phyloP scores from a whole-genome alignment of 805 yeast genomes.

The Dipodascopsis uninucleata region DNA sequence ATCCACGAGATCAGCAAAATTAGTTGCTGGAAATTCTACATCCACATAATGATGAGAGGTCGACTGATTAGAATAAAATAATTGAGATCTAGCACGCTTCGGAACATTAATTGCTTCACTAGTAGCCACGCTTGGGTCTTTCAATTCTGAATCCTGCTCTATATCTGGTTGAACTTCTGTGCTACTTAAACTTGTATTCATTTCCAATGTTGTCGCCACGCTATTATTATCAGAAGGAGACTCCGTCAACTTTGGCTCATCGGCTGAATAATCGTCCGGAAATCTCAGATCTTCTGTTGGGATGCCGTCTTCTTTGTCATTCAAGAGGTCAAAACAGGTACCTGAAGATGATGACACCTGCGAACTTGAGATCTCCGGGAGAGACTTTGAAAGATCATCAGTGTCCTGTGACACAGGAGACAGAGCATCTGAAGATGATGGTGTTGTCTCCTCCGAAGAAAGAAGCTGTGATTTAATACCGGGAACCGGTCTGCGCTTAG shows the following conservation, averaged over 20 bases:
- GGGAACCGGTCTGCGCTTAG: slow-evolving; percentile 11
- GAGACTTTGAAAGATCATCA: background rate
- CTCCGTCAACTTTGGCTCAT: background rate
- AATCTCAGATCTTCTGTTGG: background rate
- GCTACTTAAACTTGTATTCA: background rate
- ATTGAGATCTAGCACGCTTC: too few relatives aligned
- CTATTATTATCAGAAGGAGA: background rate
- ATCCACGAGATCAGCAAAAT: slow-evolving; percentile 22
- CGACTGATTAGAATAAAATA: background rate
- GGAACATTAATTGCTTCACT: too few relatives aligned
- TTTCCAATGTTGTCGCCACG: background rate
- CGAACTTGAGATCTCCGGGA: too few relatives aligned
- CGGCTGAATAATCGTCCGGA: background rate
- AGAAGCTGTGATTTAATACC: slow-evolving; percentile 6
- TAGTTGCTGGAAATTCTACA: slow-evolving; percentile 14
- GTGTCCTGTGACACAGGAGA: background rate
- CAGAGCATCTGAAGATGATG: background rate
- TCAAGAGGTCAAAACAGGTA: too few relatives aligned
- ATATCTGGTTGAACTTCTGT: background rate
- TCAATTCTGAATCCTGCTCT: background rate
- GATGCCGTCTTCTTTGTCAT: background rate
- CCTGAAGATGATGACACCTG: too few relatives aligned
- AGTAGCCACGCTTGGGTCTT: too few relatives aligned
- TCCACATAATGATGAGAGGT: background rate
- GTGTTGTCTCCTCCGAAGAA: slow-evolving; percentile 4